Evolutionary conservation across 192 early-diverging fungal genomes (phyloP).

Genomic region (Geranomyces michiganensis): DNA sequence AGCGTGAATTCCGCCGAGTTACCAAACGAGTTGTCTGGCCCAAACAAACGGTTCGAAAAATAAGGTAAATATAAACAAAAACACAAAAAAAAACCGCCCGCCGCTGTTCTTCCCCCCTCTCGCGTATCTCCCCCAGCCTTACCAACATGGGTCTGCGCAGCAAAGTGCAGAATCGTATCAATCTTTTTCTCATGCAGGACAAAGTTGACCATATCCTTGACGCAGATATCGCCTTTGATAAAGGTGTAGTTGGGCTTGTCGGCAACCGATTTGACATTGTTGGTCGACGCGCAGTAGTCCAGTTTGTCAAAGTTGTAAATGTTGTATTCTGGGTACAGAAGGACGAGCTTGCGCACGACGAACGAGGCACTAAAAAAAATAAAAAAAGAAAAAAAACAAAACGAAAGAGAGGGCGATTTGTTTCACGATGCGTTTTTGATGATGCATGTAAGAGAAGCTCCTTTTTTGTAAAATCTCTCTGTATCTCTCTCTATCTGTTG

Average conservation of each 20-base stretch:
- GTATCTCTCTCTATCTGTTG: too few relatives aligned
- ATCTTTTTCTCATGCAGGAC: conserved; percentile 69
- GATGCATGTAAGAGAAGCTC: conserved; percentile 1
- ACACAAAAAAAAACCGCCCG: too few relatives aligned
- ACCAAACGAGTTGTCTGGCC: conserved; percentile 76
- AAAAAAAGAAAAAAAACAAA: neutral
- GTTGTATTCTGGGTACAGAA: conserved; percentile 69
- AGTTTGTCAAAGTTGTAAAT: conserved; percentile 73
- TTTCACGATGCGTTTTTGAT: neutral
- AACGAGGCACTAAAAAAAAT: conserved; percentile 59
- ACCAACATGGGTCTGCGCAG: conserved; percentile 80
- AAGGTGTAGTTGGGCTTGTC: conserved; percentile 62
- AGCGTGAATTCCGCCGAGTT: conserved; percentile 78
- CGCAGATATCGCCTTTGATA: conserved; percentile 74
- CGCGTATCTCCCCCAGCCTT: too few relatives aligned
- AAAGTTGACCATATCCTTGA: conserved; percentile 62
- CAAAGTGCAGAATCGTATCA: conserved; percentile 76
- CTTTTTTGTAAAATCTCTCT: too few relatives aligned
- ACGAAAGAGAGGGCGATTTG: neutral
- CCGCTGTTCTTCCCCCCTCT: too few relatives aligned
- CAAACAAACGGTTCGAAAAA: neutral
- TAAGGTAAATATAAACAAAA: neutral
- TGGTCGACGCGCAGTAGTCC: conserved; percentile 75
- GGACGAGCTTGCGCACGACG: conserved; percentile 63
- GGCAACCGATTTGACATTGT: conserved; percentile 53